Conservation (phyloP, 805 yeast species). For the Maudiozyma serrabonitensis region DNA sequence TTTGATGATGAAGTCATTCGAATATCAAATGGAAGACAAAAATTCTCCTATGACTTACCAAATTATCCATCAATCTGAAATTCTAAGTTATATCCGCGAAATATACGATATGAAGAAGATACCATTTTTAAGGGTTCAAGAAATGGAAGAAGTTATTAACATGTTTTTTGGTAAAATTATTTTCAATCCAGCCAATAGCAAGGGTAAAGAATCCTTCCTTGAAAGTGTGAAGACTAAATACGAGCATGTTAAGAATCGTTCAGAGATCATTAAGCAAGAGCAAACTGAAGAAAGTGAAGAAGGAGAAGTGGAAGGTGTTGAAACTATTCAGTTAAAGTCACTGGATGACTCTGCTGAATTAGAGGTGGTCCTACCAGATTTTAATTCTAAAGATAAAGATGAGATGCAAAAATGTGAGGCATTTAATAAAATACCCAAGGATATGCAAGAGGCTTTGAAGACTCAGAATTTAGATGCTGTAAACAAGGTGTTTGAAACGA, state of each 20-base stretch:
- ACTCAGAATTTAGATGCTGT: conserved; percentile 66
- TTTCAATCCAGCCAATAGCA: conserved; percentile 30
- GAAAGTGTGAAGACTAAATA: conserved; percentile 69
- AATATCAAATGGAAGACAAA: conserved; percentile 52
- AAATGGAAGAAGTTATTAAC: conserved; percentile 40
- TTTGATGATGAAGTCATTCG: conserved; percentile 86
- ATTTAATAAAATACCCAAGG: conserved; percentile 47
- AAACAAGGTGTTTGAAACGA: conserved; percentile 67
- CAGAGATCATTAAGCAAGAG: conserved; percentile 54
- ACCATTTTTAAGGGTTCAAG: conserved; percentile 24
- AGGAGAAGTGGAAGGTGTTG: conserved; percentile 52
- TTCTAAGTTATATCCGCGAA: conserved; percentile 60
- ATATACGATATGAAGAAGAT: conserved; percentile 31
- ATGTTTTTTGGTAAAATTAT: conserved; percentile 59
- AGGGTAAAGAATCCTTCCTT: conserved; percentile 60
- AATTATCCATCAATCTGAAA: conserved; percentile 69
- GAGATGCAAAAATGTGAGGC: conserved; percentile 38
- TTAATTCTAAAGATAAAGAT: conserved; percentile 37
- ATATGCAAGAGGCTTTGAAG: conserved; percentile 68
- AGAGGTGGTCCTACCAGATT: conserved; percentile 58
- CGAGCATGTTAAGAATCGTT: conserved; percentile 63
- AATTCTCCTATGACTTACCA: conserved; percentile 39
- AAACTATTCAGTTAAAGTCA: conserved; percentile 77
- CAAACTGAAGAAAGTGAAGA: conserved; percentile 30
- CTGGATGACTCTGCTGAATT: conserved; percentile 76